Base-by-base conservation (phyloP, 352 stramenopile genomes). In the Pythium brassicae region DNA sequence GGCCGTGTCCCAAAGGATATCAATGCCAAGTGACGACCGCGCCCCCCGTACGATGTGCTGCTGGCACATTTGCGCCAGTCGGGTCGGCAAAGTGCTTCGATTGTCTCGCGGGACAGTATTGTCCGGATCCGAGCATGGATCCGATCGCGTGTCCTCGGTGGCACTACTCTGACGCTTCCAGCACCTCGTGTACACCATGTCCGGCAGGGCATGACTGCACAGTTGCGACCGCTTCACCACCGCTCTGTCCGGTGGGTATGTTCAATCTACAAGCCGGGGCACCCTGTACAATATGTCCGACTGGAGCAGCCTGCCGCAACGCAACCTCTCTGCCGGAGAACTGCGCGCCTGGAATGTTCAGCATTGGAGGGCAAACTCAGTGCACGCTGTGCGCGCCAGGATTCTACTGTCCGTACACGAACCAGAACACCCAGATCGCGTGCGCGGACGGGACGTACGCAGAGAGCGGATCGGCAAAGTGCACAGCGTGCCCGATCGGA, bases 381-480 rank as follows among this genome's bases (percentile, higher is more conserved):
- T 94, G 84, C 51, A 80, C 78, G 0, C 50, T 53, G 3, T 94
- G 85, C 42, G 48, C 69, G 7, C 66, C 78, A 47, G 85, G 87
- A 0, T 70, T 74, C 52, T 79, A 74, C 47, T 95, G 86, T 52
- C 69, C 72, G 26, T 67, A 80, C 17, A 62, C 67, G 9, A 72
- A 71, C 2, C 63, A 78, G 29, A 70, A 71, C 26, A 34, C 40
- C 0, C 83, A 86, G 39, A 48, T 87, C n/a, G 43, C 63, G 20
- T 93, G 83, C 55, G 20, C 55, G 1, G 61, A 59, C 26, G 78
- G 78, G 23, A 74, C 74, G 8, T 89, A 83, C 35, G 69, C 79
- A 2, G 63, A 75, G n/a, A 53, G 62, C 45, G 70, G 71, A 8
- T 68, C 79, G 7, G 72, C 66, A 19, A 49, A 57, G 0, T 92